Evolutionary conservation across 2,329 filamentous ascomycete genomes (phyloP), one percentile per base, ranked within the genome.

Genomic region (Didymella pinodella): DNA sequence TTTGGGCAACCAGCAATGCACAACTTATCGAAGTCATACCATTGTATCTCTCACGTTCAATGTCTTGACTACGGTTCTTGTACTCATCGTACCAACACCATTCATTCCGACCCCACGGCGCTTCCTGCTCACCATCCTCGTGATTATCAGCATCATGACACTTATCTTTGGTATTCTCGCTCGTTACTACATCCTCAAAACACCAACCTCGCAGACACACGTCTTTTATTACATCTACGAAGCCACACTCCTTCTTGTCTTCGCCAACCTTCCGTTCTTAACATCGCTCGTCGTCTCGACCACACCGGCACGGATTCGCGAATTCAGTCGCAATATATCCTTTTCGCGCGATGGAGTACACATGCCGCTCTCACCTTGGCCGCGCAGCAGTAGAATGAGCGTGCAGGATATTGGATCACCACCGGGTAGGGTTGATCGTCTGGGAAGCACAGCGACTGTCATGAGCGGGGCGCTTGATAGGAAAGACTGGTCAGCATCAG

Each of bases 241-340:
- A 48, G 58, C 65, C 2, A 59, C 59, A 1, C 56, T 65, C 4
- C 47, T 61, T 44, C 63, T 73, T 29, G 44, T 64, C 36, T 71
- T 71, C 56, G 69, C 69, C 22, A 73, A 73, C 34, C 62, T 73
- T 1, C 71, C 71, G 0, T 73, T 73, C 58, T 57, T 73, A 11
- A 69, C 54, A 11, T 68, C 65, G 7, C 61, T 73, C 10, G 57
- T 71, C 7, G 65, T 63, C 10, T 62, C 64, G 3, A 63, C 61
- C 0, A 60, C 62, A 2, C 60, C 66, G 20, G 43, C 58, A 10
- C 60, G 67, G 4, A 53, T 65, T n/a, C 64, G 64, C 11, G 55
- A 56, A 12, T 26, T 65, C 14, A 56, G 60, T 12, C 63, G 59
- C 22, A 61, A 60, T 20, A 36, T 59, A 14, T 54, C 56, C 28